Conservation (phyloP, 306 rosid genomes). For the Prinsepia uniflora region DNA sequence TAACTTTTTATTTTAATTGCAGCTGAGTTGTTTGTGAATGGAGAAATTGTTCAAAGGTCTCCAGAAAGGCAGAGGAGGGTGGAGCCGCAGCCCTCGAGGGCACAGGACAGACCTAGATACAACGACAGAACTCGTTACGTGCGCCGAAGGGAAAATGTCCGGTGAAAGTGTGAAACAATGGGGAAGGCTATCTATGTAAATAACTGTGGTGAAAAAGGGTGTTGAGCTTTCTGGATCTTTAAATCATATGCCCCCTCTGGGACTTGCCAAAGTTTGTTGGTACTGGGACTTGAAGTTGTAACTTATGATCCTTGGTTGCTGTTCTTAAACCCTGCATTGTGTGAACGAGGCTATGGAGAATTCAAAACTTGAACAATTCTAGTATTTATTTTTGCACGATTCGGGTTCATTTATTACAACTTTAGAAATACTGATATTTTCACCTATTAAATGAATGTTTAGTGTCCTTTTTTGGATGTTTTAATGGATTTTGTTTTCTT, state of each 20-base stretch:
- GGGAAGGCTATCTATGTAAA: conserved; percentile 26
- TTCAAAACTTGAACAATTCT: not conserved
- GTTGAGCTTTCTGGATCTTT: not conserved
- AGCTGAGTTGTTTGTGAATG: conserved; percentile 90
- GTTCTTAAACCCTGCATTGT: not conserved
- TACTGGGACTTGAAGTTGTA: not conserved
- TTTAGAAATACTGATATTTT: not conserved
- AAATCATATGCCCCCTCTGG: not conserved
- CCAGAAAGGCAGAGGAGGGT: conserved; percentile 97
- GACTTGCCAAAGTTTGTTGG: not conserved
- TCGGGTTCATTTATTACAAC: not conserved
- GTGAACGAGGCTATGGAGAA: not conserved
- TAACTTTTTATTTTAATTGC: conserved; percentile 26
- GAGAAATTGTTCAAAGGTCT: conserved; percentile 87
- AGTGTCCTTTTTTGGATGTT: not conserved
- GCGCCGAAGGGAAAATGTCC: conserved; percentile 61
- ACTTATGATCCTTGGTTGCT: not conserved
- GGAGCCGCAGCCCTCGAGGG: conserved; percentile 87
- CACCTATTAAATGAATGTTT: not conserved
- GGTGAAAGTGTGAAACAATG: conserved; percentile 42
- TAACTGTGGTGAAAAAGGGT: conserved; percentile 8
- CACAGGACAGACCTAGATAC: conserved; percentile 85
- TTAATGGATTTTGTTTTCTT: too few species aligned
- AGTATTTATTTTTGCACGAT: not conserved
- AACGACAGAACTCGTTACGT: conserved; percentile 79